Conservation (phyloP, 192 early-diverging fungal species). For the Mortierella antarctica region DNA sequence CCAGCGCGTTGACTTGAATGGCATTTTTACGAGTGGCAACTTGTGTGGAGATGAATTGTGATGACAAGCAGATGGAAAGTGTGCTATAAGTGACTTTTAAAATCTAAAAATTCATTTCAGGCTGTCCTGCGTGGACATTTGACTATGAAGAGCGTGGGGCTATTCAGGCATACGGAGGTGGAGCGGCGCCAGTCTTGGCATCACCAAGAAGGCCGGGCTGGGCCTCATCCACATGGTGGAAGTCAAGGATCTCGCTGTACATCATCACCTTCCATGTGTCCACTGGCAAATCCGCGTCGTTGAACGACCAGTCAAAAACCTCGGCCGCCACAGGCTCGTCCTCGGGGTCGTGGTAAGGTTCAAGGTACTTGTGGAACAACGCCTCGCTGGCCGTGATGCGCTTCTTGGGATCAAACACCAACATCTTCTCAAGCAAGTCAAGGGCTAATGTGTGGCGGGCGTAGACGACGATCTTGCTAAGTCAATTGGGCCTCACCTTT, state of each 20-base stretch:
- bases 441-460: conserved; percentile 60
- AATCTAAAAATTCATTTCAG: too few species aligned
- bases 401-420: conserved; percentile 93
- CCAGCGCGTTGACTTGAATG: conserved; percentile 27
- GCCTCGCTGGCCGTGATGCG: conserved; percentile 90
- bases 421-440: conserved; percentile 90
- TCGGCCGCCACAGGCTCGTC: conserved; percentile 87
- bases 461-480: too few species aligned
- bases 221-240: conserved; percentile 45
- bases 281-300: conserved; percentile 87
- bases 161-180: too few species aligned
- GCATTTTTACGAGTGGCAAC: background rate
- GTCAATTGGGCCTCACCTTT: too few species aligned
- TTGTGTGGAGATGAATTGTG: background rate
- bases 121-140: too few species aligned
- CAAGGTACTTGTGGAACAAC: conserved; percentile 89
- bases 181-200: background rate
- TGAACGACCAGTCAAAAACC: conserved; percentile 96
- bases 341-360: conserved; percentile 89
- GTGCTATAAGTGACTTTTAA: too few species aligned
- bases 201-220: conserved; percentile 26
- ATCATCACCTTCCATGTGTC: conserved; percentile 93
- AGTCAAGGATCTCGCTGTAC: conserved; percentile 83
- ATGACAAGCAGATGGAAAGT: too few species aligned
- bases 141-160: too few species aligned